Evolutionary conservation across 176 grass and related monocot species (phyloP), one percentile per base, ranked within the genome.

Genomic region (Aegilops longissima): DNA sequence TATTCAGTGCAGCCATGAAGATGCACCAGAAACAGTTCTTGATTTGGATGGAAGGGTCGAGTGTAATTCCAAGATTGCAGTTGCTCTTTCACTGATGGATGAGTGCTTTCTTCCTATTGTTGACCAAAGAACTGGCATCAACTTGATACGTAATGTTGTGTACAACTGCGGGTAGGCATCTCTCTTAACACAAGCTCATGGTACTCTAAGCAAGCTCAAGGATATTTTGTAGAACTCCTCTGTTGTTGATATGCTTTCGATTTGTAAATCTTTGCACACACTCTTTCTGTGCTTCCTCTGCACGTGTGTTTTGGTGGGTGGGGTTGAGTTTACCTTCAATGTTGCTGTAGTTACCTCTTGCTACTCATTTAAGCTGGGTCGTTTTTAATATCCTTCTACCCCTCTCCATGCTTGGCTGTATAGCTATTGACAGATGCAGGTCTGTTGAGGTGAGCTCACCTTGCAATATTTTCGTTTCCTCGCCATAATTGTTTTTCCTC

Each of bases 61-160:
- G 59, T 97, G 94, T 87, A 99, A 99, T 63, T 91, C 97, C 42
- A 96, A 89, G 91, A 90, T 93, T 92, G 94, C 89, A 62, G 87
- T 99, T 87, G 92, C 97, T 34, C 85, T 99, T 82, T 89, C 90
- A 23, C 86, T 99, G 85, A 93, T 96, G 92, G 90, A 99, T 45
- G 97, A 99, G 83, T 99, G 97, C 76, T 99, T 99, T 90, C 77
- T 89, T 84, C 97, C 97, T 3, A 97, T 99, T 71, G 39, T 94
- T 88, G 97, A 99, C 86, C 89, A 97, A 82, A 91, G 97, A 91
- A 97, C 94, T 83, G 92, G 97, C 45, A 94, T 99, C 90, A 92
- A 94, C 64, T 86, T 99, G 80, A 92, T 99, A 73, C 94, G 67
- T 82, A 99, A 97, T 90, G 94, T 93, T 70, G 85, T 99, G 25